Base-by-base conservation (phyloP, 345 rosid genomes). In the Populus deltoides region DNA sequence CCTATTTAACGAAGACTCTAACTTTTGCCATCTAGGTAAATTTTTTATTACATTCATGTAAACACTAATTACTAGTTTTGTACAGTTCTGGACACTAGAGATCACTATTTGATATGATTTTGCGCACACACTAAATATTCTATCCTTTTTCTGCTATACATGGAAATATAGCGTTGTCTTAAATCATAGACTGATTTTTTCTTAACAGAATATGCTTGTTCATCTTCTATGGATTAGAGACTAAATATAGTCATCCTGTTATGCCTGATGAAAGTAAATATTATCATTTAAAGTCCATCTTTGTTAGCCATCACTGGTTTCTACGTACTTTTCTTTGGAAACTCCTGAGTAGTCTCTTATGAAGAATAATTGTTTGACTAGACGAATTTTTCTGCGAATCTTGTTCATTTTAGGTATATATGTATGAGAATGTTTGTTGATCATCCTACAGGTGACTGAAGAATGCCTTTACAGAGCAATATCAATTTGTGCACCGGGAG, bases 401-500 rank as follows among this genome's bases (percentile, higher is more conserved):
- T 73, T 74, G 68, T 78, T 66, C 39, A 36, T 67, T 53, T 20
- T 71, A 24, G 4, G 47, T 53, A 12, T 31, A 7, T 31, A 10
- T 68, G 51, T 76, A 81, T 74, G n/a, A 38, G 47, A 76, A 70
- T 74, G 25, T 41, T 51, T 33, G 27, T 51, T 74, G 71, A 47
- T 82, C 16, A 35, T 85, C 76, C 22, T 75, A 3, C 79, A 93
- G 94, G 98, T 92, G 83, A 94, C 98, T 22, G 89, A 93, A 86
- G 98, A 93, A 81, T 86, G 92, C 86, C 82, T 94, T 17, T 78
- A 90, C 47, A 89, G 87, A 86, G 97, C 98, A 7, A 93, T 94
- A 78, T 81, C 94, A 18, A 87, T 90, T 72, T 94, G 98, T 86
- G 97, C 92, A 36, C 96, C 98, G 1, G 94, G 92, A 78, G 92